Evolutionary conservation across 164 flowering plant species (phyloP).

Genomic region (Cinnamomum micranthum): DNA sequence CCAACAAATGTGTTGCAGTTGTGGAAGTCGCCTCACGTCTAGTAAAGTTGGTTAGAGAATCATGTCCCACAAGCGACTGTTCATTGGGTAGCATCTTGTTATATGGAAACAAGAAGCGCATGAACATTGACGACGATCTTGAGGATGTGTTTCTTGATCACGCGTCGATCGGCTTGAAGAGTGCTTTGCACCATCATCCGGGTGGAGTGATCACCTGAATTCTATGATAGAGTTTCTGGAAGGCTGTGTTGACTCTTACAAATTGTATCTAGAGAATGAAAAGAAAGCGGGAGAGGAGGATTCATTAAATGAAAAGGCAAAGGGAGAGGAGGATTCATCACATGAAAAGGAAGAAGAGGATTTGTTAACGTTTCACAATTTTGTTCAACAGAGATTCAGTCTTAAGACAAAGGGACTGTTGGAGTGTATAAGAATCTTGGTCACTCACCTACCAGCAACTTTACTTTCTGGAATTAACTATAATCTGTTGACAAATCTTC

Average conservation of each 20-base stretch:
- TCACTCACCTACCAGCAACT: constrained; percentile 41
- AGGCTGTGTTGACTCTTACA: constrained; percentile 35
- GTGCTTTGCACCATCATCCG: constrained; percentile 43
- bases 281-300: too few species aligned
- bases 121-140: constrained; percentile 37
- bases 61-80: constrained; percentile 7
- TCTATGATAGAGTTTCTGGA: constrained; percentile 47
- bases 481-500: constrained; percentile 18
- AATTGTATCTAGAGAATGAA: constrained; percentile 35
- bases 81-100: constrained; percentile 54
- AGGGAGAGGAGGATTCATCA: too few species aligned
- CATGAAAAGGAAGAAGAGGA: background rate
- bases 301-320: too few species aligned
- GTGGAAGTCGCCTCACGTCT: constrained; percentile 56
- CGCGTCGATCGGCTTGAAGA: constrained; percentile 34
- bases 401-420: constrained; percentile 10
- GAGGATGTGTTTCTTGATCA: constrained; percentile 52
- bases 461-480: constrained; percentile 21
- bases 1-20: constrained; percentile 75
- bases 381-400: background rate
- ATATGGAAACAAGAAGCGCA: constrained; percentile 54
- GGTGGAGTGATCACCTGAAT: constrained; percentile 40
- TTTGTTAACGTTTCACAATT: background rate
- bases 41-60: constrained; percentile 31
- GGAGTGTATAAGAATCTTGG: constrained; percentile 32